Percentiles rank a stretch among this genome's conserved stretches.
Conservation (phyloP, 768 basidiomycete genomes). For the Aureoboletus auriporus region DNA sequence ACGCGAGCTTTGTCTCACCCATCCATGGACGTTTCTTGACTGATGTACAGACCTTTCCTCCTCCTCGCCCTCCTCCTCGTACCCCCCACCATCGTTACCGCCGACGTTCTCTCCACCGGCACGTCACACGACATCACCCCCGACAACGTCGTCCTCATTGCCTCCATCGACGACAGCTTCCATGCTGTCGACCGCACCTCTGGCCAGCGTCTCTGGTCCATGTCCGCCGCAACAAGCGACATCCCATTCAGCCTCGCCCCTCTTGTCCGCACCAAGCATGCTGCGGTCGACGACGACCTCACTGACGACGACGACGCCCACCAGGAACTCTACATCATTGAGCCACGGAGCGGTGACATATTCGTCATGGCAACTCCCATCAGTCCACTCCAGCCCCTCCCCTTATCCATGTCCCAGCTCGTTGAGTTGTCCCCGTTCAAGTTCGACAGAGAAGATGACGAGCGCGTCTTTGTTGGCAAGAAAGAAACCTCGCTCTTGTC, state of each 20-base stretch:
- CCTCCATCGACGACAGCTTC: constrained; percentile 91
- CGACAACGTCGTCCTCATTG: constrained; percentile 81
- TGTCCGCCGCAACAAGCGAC: constrained; percentile 55
- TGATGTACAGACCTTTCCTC: constrained; percentile 31
- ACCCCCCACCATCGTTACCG: constrained; percentile 31
- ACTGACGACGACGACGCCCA: constrained; percentile 47
- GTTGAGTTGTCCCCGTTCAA: constrained; percentile 86
- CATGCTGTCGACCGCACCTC: constrained; percentile 89
- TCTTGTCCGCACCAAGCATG: constrained; percentile 69
- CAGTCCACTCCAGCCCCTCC: constrained; percentile 78
- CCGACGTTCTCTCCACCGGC: constrained; percentile 24
- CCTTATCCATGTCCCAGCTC: constrained; percentile 88
- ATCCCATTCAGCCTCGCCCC: constrained; percentile 58
- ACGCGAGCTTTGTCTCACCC: too few relatives aligned
- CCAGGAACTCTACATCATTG: constrained; percentile 86
- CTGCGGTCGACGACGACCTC: constrained; percentile 52
- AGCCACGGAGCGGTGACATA: constrained; percentile 92
- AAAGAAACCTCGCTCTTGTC: constrained; percentile 83
- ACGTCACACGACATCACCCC: constrained; percentile 48
- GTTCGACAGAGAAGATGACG: constrained; percentile 53
- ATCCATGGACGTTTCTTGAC: constrained; percentile 29
- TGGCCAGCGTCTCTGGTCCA: constrained; percentile 84
- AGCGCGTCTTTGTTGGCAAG: constrained; percentile 80
- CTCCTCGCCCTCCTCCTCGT: constrained; percentile 30
- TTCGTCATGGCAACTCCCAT: constrained; percentile 74